Evolutionary conservation across 116 monocot genomes (phyloP), one percentile per base, ranked within the genome.

Genomic region (Papilionanthe hybrid): DNA sequence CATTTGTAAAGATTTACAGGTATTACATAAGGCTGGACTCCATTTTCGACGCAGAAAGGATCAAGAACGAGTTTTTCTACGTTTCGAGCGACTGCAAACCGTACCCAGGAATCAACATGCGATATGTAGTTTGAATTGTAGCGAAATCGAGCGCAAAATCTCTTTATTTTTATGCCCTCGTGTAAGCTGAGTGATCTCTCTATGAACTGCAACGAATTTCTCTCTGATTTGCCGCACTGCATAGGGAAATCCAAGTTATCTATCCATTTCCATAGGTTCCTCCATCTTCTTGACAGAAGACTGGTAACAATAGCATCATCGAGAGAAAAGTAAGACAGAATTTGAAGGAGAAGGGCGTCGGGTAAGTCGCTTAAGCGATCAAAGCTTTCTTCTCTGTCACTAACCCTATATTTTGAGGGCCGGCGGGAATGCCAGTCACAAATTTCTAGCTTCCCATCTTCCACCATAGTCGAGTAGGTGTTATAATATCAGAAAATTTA

Each of bases 251-350:
- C 75, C 75, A 75, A 75, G 75, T 27, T 15, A 11, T 75, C 75
- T 27, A 50, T 75, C 75, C 49, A 77, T 23, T 49, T 80, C 80
- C 80, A 77, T 30, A 85, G 49, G 48, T 85, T 53, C 56, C 57
- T 81, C 85, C 85, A 85, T 49, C 85, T 80, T 45, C 30, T 77
- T 17, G 77, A 85, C 41, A 85, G 20, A 22, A 47, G 44, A 27
- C 80, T 42, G 17, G 85, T 85, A 8, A 20, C 1, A 20, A 76
- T 67, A 5, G 44, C 76, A 43, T 75, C 60, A 22, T 68, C 49
- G 12, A 77, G 32, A 5, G 66, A 65, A 6, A 84, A 27, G 60
- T 53, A 68, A 25, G 84, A 84, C 7, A 84, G 76, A 20, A 84
- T 84, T 0, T 80, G 42, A 19, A 68, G 65, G 23, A 79, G 58